Base-by-base conservation (phyloP, 352 stramenopile genomes). In the Phytopythium kandeliae region DNA sequence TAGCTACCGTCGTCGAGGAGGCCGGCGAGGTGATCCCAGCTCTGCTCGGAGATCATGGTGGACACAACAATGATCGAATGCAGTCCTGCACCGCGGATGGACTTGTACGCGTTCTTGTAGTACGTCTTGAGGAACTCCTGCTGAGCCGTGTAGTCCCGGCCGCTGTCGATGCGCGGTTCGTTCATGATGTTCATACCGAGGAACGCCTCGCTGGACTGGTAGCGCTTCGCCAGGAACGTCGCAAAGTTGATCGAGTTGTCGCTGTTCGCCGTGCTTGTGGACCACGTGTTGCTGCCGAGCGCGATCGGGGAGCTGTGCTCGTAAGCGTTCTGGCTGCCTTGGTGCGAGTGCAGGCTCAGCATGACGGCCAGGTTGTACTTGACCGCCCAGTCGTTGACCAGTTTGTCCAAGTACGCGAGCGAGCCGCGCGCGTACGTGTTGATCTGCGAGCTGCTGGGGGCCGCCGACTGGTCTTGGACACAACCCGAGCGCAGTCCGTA, bases 331-430 rank as follows among this genome's bases (percentile, higher is more conserved):
- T 87, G 73, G 3, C 71, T 84, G 9, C 72, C 70, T 19, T 70
- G 55, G 40, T 83, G 70, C 2, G 70, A 57, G 50, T 85, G 75
- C 13, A 85, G 60, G 42, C 72, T 84, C 15, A 85, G 50, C 48
- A 84, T 63, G 12, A 86, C 75, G 2, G 75, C 60, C 8, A 85
- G 7, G 35, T 85, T 78, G 62, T 79, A 70, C 60, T 69, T 70
- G 35, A 66, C 40, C 16, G 61, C 70, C 76, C 73, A 87, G 1
- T 58, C 37, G 51, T 68, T 70, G n/a, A 51, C 5, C 2, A 49
- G 62, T 37, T 37, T 54, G 53, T 87, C 75, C 1, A 87, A 38
- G 28, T 84, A 86, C 50, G 69, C 60, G 15, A 85, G 60, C n/a
- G 55, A 55, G 4, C 59, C 25, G 31, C 24, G 25, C 55, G 42